These are phyloP conservation scores for Seiridium unicorne DNA, from an alignment of 2,329 filamentous ascomycete genomes.

Conservation along the genomic window DNA sequence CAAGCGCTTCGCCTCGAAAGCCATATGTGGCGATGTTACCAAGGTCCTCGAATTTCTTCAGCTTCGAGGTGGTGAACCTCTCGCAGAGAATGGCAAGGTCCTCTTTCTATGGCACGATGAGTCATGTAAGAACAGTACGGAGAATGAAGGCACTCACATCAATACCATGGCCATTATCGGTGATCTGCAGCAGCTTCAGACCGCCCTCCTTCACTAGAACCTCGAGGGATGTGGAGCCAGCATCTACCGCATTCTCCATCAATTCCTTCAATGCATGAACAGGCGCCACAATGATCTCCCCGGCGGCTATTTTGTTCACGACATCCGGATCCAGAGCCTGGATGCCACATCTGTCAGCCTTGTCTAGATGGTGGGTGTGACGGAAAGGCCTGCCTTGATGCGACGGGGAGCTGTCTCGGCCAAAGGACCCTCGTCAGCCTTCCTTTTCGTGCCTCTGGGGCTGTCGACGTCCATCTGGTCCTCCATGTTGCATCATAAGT, in stretches of 20 bases:
- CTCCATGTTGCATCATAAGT: conserved; percentile 15
- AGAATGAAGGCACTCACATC: conserved; percentile 59
- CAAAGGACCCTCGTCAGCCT: conserved; percentile 36
- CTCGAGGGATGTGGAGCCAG: conserved; percentile 89
- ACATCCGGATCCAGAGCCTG: conserved; percentile 90
- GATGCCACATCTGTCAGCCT: conserved; percentile 2
- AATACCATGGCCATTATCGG: conserved; percentile 95
- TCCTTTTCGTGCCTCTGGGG: conserved; percentile 47
- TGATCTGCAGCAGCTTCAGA: conserved; percentile 92
- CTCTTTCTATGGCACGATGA: conserved; percentile 63
- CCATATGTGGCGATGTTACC: conserved; percentile 90
- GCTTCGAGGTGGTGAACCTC: conserved; percentile 93
- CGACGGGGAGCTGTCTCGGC: conserved; percentile 34
- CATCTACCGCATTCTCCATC: conserved; percentile 95
- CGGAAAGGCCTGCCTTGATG: conserved; percentile 39
- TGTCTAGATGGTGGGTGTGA: neutral
- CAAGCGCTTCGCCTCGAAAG: conserved; percentile 94
- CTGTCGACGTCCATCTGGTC: conserved; percentile 45
- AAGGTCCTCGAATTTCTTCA: conserved; percentile 90
- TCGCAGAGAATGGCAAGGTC: conserved; percentile 91
- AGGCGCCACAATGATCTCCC: conserved; percentile 96
- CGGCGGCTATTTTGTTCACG: conserved; percentile 97
- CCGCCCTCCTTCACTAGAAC: conserved; percentile 93
- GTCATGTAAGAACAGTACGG: neutral
- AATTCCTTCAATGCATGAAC: conserved; percentile 95